Conservation (phyloP, 2,329 filamentous ascomycete species). For the Calonectria crousiana region DNA sequence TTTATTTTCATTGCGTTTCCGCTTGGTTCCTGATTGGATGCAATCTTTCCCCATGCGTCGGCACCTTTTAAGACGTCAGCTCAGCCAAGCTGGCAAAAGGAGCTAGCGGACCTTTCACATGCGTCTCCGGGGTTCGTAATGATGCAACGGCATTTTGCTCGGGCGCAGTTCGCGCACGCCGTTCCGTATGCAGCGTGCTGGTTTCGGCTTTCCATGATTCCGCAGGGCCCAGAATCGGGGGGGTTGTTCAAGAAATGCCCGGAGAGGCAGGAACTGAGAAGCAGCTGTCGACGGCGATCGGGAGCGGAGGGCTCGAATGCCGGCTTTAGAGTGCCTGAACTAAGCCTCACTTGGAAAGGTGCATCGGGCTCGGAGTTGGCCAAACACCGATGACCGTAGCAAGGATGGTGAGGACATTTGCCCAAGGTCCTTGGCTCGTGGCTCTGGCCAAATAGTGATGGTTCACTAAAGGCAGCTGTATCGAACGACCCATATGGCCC, state of each 20-base stretch:
- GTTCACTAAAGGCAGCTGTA: neutral
- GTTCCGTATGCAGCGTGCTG: conserved; percentile 3
- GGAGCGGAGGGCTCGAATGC: neutral
- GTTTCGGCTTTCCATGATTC: neutral
- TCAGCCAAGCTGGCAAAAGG: neutral
- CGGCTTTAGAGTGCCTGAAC: neutral
- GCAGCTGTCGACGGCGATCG: neutral
- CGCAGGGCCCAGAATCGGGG: neutral
- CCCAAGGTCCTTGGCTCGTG: neutral
- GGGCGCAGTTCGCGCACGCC: conserved; percentile 1
- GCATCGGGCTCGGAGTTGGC: neutral
- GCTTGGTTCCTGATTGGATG: conserved; percentile 1
- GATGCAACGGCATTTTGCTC: conserved; percentile 7
- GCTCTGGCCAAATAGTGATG: no score
- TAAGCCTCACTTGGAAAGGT: neutral
- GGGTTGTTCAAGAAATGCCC: neutral
- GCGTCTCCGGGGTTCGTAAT: neutral
- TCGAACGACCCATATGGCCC: neutral
- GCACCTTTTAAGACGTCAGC: neutral
- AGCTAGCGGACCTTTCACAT: conserved; percentile 2
- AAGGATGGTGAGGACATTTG: neutral
- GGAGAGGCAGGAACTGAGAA: no score
- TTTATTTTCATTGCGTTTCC: neutral
- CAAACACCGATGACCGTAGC: neutral
- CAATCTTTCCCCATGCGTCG: conserved; percentile 1